Evolutionary conservation across 83 land plant species (phyloP).

Genomic region (Picea mariana): DNA sequence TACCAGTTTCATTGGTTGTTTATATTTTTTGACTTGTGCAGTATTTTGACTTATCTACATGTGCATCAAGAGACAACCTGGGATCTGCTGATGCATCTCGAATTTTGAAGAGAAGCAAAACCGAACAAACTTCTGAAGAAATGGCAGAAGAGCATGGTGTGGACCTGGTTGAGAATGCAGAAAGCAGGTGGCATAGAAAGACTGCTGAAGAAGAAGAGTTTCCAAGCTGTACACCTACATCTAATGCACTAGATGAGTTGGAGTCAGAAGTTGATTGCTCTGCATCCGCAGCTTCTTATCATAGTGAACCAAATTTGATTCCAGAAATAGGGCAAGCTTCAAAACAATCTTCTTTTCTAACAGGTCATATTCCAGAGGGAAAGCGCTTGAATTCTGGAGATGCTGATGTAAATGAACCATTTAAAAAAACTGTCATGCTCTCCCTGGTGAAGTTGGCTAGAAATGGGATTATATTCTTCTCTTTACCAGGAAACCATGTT

Average conservation of each 20-base stretch:
- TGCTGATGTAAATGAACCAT: not conserved
- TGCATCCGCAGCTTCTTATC: not conserved
- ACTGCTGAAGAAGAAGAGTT: not conserved
- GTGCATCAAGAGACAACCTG: conserved; percentile 7
- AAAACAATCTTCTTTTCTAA: not conserved
- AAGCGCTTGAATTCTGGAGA: not conserved
- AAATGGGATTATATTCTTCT: conserved; percentile 69
- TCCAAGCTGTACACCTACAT: not conserved
- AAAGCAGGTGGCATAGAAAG: not conserved
- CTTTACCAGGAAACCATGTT: conserved; percentile 26
- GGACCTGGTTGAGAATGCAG: not conserved
- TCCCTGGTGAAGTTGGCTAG: conserved; percentile 71
- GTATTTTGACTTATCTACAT: conserved; percentile 6
- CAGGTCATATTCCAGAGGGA: not conserved
- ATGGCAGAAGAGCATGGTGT: not conserved
- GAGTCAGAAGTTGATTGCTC: not conserved
- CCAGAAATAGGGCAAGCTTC: not conserved
- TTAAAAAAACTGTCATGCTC: conserved; percentile 17
- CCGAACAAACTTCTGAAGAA: not conserved
- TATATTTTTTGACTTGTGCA: conserved; percentile 11
- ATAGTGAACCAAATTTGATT: not conserved
- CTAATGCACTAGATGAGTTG: not conserved
- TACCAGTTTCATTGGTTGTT: not conserved
- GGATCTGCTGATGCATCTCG: not conserved
- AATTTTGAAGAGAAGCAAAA: not conserved